phyloP scores from a whole-genome alignment of 306 rosid genomes.

The Vicia sativa region DNA sequence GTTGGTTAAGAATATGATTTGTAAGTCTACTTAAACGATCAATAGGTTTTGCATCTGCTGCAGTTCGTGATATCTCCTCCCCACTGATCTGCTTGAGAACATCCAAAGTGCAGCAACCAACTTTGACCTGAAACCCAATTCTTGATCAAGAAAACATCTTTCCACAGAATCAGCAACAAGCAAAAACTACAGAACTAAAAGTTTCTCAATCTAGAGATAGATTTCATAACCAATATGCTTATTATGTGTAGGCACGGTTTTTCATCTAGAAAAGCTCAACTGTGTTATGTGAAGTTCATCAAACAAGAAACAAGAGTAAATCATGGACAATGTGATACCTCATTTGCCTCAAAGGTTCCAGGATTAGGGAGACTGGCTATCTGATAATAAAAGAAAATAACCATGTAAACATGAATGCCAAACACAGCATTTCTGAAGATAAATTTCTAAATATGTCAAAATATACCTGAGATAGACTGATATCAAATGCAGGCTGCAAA shows the following conservation, averaged over 20 bases:
- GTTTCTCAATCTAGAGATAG: constrained; percentile 20
- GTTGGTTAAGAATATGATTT: constrained; percentile 76
- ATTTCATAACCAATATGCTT: constrained; percentile 13
- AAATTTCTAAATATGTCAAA: constrained; percentile 24
- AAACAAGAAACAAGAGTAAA: constrained; percentile 24
- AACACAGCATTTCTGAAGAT: constrained; percentile 24
- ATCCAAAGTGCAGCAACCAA: constrained; percentile 87
- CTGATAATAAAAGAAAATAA: constrained; percentile 48
- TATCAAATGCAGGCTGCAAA: constrained; percentile 81
- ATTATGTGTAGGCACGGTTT: constrained; percentile 5
- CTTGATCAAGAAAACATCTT: constrained; percentile 19
- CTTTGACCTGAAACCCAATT: constrained; percentile 71
- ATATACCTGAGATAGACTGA: constrained; percentile 72
- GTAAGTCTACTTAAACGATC: constrained; percentile 91
- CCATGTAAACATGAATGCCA: constrained; percentile 28
- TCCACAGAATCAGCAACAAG: constrained; percentile 23
- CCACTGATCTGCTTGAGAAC: constrained; percentile 90
- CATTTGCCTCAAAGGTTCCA: constrained; percentile 83
- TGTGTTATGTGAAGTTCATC: constrained; percentile 10
- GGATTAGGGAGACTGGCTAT: constrained; percentile 79
- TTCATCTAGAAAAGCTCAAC: background rate
- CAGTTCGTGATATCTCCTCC: constrained; percentile 84
- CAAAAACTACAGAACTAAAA: constrained; percentile 28
- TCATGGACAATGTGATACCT: constrained; percentile 57
- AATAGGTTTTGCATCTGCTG: constrained; percentile 56